Conservation (phyloP, 108 stramenopile species). For the Skeletonema grethae region DNA sequence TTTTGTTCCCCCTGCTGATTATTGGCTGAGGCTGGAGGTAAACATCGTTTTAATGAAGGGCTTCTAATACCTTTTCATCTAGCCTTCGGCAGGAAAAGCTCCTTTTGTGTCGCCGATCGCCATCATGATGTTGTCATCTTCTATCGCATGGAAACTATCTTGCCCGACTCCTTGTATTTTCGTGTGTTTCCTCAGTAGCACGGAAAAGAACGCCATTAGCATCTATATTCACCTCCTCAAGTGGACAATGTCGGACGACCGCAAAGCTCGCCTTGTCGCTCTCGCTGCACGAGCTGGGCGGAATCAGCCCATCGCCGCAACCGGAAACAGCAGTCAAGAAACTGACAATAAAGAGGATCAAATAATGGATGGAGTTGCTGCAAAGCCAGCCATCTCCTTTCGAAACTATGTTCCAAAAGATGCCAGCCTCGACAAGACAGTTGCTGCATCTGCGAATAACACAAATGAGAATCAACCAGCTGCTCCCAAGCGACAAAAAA, state of each 20-base stretch:
- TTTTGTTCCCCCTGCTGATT: too few species aligned
- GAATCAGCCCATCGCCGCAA: conserved; percentile 10
- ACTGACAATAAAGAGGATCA: conserved; percentile 11
- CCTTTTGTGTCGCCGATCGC: too few species aligned
- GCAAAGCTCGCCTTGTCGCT: conserved; percentile 77
- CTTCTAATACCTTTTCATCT: too few species aligned
- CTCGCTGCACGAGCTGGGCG: conserved; percentile 76
- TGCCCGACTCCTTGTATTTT: too few species aligned
- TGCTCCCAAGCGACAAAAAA: conserved; percentile 35
- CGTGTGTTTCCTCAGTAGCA: too few species aligned
- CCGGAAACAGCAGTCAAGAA: neutral
- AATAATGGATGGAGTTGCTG: conserved; percentile 11
- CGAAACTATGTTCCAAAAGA: conserved; percentile 78
- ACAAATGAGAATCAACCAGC: neutral
- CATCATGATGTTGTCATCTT: too few species aligned
- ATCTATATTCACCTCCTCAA: neutral
- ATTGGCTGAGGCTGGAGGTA: too few species aligned
- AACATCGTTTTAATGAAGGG: too few species aligned
- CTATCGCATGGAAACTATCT: too few species aligned
- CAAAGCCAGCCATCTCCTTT: conserved; percentile 50
- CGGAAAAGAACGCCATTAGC: too few species aligned
- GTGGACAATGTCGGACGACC: conserved; percentile 54
- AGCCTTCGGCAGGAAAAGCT: too few species aligned
- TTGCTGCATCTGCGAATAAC: neutral
- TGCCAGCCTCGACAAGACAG: conserved; percentile 27